Evolutionary conservation across 176 grass and related monocot genomes (phyloP), one percentile per base, ranked within the genome.

Genomic region (Carex littledalei): DNA sequence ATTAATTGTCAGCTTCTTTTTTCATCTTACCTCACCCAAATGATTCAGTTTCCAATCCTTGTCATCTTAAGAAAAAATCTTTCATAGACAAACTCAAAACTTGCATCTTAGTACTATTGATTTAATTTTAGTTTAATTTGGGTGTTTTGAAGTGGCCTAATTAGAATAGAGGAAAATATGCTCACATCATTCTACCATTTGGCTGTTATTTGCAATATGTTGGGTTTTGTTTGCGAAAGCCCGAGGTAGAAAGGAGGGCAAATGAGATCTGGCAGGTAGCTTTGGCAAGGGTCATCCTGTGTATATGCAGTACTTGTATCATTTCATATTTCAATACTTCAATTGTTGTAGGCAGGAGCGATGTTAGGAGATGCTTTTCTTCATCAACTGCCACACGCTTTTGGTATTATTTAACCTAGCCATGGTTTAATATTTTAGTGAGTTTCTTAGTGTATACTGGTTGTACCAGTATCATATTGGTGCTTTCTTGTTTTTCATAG

Each of bases 321-420:
- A 18, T 22, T 67, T 8, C 58, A 82, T 41, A 9, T 35, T 82
- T 53, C 57, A 67, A 88, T 57, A 75, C 80, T 84, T 17, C 81
- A 74, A 61, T 88, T 78, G 71, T 73, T 94, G 35, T 86, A 99
- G 96, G 96, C 96, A 81, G 96, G 96, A 81, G 96, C 96, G 79
- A 99, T 99, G 96, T 87, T 99, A 84, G 96, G 96, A 63, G 96
- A 99, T 91, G 94, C 96, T 63, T 99, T 99, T 94, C 90, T 99
- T 91, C 96, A 99, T 91, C 96, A 99, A 87, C 64, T 99, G 29
- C 96, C 96, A 18, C 96, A 99, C 75, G 96, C 96, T 81, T 95
- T 99, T 95, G 96, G 96, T 99, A 99, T 84, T 57, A 57, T 78
- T 72, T 78, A 57, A 34, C 14, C 1, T 78, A 54, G 4, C 26